Base-by-base conservation (phyloP, 352 stramenopile genomes). In the Globisporangium solare region DNA sequence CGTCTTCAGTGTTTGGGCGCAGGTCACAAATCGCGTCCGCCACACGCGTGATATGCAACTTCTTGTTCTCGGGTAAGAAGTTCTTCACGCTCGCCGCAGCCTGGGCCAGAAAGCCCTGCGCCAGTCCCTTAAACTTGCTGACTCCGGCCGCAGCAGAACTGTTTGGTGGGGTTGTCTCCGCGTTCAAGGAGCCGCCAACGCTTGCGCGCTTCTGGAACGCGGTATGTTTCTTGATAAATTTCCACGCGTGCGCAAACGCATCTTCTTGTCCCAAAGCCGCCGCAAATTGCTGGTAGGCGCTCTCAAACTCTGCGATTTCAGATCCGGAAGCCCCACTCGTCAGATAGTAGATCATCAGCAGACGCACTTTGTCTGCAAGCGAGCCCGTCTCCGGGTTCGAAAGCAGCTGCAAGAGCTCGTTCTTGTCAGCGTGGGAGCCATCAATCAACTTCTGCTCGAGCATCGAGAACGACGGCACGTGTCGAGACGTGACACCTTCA, bases 261-360 rank as follows among this genome's bases (percentile, higher is more conserved):
- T 88, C 76, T 1, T 65, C 61, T 4, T 45, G 21, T 17, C 13
- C 13, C 15, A 40, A 17, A 21, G 59, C 54, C 7, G 66, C 54
- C 17, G 64, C 76, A 21, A 81, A 73, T 24, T 89, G 79, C 53
- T 89, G 70, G 47, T 88, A 89, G 13, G 74, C 77, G 27, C 68
- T 76, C 51, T 94, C 84, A 46, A 92, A 80, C 20, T 94, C 83
- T 6, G 72, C 63, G 41, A 94, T 91, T 61, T 94, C 84, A 0
- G 78, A 60, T 11, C 62, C 73, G 15, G 70, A 86, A 13, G 76
- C 82, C 18, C 82, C 83, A 54, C 71, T 94, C 20, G 82, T 86
- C 31, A 94, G 61, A 62, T 89, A 93, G 61, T 93, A 94, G 52
- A 94, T 92, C 76, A 94, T 93, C 40, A 92, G 62, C n/a, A 94